phyloP scores from a whole-genome alignment of 2,329 filamentous ascomycete genomes.

The Mariannaea sp. region DNA sequence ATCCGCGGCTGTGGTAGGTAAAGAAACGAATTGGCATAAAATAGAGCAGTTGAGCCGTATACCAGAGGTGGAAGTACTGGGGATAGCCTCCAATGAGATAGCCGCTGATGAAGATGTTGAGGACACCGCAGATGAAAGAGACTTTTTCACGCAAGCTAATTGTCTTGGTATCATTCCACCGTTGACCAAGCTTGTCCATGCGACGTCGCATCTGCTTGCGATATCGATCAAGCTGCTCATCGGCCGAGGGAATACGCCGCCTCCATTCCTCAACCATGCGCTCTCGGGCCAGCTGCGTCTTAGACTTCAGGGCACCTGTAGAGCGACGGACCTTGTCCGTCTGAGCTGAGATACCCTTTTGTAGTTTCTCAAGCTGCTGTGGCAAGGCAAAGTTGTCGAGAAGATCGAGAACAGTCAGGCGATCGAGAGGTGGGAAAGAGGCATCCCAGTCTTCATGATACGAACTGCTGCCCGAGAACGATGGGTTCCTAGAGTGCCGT shows the following conservation, averaged over 20 bases:
- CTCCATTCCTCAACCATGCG: conserved; percentile 93
- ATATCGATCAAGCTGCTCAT: conserved; percentile 93
- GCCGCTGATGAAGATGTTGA: conserved; percentile 97
- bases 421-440: conserved; percentile 80
- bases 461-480: conserved; percentile 83
- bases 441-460: conserved; percentile 88
- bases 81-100: conserved; percentile 89
- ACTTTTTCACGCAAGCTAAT: conserved; percentile 92
- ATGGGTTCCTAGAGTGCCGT: conserved; percentile 73
- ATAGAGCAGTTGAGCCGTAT: conserved; percentile 82
- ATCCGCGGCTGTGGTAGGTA: conserved; percentile 87
- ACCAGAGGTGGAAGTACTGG: conserved; percentile 90
- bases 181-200: conserved; percentile 82
- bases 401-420: conserved; percentile 88
- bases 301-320: conserved; percentile 77
- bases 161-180: conserved; percentile 87
- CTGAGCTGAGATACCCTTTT: conserved; percentile 80
- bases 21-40: conserved; percentile 97
- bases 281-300: conserved; percentile 78
- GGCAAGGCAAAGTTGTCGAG: conserved; percentile 92
- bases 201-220: conserved; percentile 82
- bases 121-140: conserved; percentile 92
- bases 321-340: conserved; percentile 84
- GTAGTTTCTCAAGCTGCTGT: conserved; percentile 88
- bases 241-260: conserved; percentile 80